Base-by-base conservation (phyloP, 2,329 filamentous ascomycete genomes). In the Herpotrichia juniperi region DNA sequence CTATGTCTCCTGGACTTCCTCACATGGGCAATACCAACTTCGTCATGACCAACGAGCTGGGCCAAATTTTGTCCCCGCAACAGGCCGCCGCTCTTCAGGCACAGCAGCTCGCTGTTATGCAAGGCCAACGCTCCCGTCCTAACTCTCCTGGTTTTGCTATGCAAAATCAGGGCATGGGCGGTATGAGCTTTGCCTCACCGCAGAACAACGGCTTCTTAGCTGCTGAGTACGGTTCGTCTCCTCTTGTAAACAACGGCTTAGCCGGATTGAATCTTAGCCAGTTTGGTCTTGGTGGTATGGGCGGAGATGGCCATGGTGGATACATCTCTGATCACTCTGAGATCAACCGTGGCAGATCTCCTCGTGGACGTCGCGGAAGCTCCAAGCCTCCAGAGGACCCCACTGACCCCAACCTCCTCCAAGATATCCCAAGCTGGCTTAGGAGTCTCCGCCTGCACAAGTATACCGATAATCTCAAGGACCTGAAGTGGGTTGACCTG, bases 321-420 rank as follows among this genome's bases (percentile, higher is more conserved):
- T 97, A 97, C 73, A 80, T 96, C 46, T 96, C 93, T 22, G 94
- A 97, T 69, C 91, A 96, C 69, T 96, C 91, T 35, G 93, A 97
- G 62, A 90, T 97, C 75, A 84, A 86, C 50, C 89, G 94, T 57
- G 94, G 94, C 45, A 87, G 94, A 50, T 97, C 93, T 53, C 94
- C 94, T 51, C 87, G 94, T 64, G 94, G 94, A 64, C 87, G 94
- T 58, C 85, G 94, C 62, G 94, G 94, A 59, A 97, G 89, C 81
- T 96, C 91, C 37, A 99, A 97, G 83, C 94, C 94, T 25, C 94
- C 94, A 42, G 94, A 99, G 80, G 94, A 99, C 68, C 94, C 94
- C 3, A 97, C 93, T 17, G 94, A 99, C 74, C 89, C 90, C 14
- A 87, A 83, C 35, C 83, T 99, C 54, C 82, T 99, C 63, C 90